A percentile compares a stretch with the other conserved stretches of the same genome.
phyloP scores from a whole-genome alignment of 805 yeast species.

The Saccharomycopsis schoenii region DNA sequence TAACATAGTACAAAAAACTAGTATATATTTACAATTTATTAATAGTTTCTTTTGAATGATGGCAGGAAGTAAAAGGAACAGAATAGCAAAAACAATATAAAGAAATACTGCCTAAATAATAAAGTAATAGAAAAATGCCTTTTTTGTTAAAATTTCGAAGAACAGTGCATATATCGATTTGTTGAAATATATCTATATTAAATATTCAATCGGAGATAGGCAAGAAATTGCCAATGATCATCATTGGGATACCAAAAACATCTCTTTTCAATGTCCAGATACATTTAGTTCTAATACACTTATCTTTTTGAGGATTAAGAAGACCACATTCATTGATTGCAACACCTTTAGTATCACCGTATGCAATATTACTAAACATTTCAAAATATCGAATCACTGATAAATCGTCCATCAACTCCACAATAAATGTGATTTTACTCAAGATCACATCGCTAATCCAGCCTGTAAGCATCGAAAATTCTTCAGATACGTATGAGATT shows the following conservation, averaged over 20 bases:
- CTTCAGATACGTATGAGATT: conserved; percentile 90
- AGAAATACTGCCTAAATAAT: neutral
- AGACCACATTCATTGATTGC: conserved; percentile 82
- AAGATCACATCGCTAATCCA: conserved; percentile 71
- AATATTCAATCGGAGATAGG: conserved; percentile 38
- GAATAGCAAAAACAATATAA: neutral
- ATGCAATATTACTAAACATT: conserved; percentile 73
- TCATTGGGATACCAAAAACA: conserved; percentile 94
- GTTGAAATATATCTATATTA: too few relatives aligned
- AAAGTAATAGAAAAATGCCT: neutral
- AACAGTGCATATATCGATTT: too few relatives aligned
- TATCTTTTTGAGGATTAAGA: conserved; percentile 43
- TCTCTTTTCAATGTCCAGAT: conserved; percentile 92
- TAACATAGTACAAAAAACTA: too few relatives aligned
- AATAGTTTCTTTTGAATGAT: too few relatives aligned
- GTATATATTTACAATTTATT: too few relatives aligned
- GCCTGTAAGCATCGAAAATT: conserved; percentile 83
- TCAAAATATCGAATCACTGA: conserved; percentile 84
- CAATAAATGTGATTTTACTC: conserved; percentile 57
- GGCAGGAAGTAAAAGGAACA: neutral
- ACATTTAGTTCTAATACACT: conserved; percentile 61
- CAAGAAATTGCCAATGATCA: conserved; percentile 88
- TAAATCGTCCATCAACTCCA: conserved; percentile 77
- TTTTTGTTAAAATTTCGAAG: too few relatives aligned
- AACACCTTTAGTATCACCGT: conserved; percentile 82